These are phyloP conservation scores for Zymoseptoria ardabiliae DNA, from an alignment of 2,329 filamentous ascomycete species.

Conservation along the genomic window DNA sequence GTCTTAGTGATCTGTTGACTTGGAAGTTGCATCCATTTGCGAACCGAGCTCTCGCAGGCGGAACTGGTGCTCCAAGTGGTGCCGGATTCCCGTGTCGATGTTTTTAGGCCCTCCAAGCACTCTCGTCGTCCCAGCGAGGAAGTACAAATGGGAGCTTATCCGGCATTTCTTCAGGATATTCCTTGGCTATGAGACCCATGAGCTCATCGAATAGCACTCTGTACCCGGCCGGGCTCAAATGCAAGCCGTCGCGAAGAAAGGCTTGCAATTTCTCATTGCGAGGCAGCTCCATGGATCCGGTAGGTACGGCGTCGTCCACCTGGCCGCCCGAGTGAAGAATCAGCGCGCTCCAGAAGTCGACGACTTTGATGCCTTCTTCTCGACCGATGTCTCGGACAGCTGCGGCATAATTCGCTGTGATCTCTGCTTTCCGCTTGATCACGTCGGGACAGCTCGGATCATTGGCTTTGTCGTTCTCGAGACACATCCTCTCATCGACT, in stretches of 20 bases:
- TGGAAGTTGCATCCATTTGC: not conserved
- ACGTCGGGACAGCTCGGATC: constrained; percentile 8
- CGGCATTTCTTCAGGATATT: constrained; percentile 50
- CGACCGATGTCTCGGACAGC: constrained; percentile 58
- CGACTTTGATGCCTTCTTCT: constrained; percentile 51
- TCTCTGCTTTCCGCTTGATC: constrained; percentile 48
- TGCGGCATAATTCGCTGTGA: constrained; percentile 56
- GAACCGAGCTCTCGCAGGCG: not conserved
- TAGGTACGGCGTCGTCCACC: constrained; percentile 23
- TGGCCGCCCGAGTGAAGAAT: constrained; percentile 57
- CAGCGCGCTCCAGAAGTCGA: constrained; percentile 75
- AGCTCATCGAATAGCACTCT: constrained; percentile 48
- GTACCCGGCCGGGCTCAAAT: constrained; percentile 52
- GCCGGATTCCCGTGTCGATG: not conserved
- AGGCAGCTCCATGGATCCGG: constrained; percentile 51
- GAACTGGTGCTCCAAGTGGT: not conserved
- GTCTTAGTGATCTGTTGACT: not conserved
- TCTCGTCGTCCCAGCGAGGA: constrained; percentile 44
- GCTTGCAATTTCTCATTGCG: constrained; percentile 48
- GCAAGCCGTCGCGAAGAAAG: constrained; percentile 53
- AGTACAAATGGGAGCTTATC: constrained; percentile 46
- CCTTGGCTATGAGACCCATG: constrained; percentile 42
- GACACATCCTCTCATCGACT: constrained; percentile 19
- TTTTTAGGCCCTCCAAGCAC: constrained; percentile 3
- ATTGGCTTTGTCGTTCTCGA: constrained; percentile 11